phyloP scores from a whole-genome alignment of 306 rosid genomes.

The Hippophae rhamnoides region DNA sequence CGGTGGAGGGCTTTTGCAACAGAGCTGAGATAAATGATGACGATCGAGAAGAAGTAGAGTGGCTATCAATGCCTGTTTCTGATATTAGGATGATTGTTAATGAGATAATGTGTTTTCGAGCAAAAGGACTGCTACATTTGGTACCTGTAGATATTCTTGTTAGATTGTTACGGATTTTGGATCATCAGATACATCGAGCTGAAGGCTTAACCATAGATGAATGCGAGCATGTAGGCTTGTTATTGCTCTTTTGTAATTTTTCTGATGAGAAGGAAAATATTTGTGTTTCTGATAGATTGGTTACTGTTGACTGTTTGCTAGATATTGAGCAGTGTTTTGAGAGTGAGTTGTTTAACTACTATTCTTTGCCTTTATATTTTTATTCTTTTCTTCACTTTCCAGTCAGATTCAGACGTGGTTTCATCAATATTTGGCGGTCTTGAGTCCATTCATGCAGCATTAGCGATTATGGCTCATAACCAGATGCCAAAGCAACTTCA shows the following conservation, averaged over 20 bases:
- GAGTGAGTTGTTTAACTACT: background rate
- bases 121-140: slow-evolving; percentile 69
- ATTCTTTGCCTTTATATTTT: slow-evolving; percentile 9
- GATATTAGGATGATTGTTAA: slow-evolving; percentile 75
- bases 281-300: too few relatives aligned
- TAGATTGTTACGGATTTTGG: slow-evolving; percentile 73
- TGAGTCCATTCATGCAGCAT: slow-evolving; percentile 94
- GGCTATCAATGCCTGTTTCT: slow-evolving; percentile 69
- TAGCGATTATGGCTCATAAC: slow-evolving; percentile 70
- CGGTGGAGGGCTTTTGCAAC: slow-evolving; percentile 65
- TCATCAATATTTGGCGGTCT: slow-evolving; percentile 65
- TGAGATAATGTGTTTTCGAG: slow-evolving; percentile 72
- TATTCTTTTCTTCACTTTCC: slow-evolving; percentile 27
- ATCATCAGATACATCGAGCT: slow-evolving; percentile 92
- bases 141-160: slow-evolving; percentile 70
- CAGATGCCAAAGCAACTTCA: slow-evolving; percentile 93
- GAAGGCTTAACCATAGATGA: slow-evolving; percentile 89
- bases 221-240: slow-evolving; percentile 65
- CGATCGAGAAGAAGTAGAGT: slow-evolving; percentile 86
- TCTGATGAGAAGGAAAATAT: background rate
- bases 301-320: background rate
- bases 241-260: slow-evolving; percentile 4
- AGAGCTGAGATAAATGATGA: slow-evolving; percentile 63
- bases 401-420: slow-evolving; percentile 75
- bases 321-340: background rate